These are phyloP conservation scores for Trametes sp. DNA, from an alignment of 1,284 basidiomycete species.

Conservation along the genomic window DNA sequence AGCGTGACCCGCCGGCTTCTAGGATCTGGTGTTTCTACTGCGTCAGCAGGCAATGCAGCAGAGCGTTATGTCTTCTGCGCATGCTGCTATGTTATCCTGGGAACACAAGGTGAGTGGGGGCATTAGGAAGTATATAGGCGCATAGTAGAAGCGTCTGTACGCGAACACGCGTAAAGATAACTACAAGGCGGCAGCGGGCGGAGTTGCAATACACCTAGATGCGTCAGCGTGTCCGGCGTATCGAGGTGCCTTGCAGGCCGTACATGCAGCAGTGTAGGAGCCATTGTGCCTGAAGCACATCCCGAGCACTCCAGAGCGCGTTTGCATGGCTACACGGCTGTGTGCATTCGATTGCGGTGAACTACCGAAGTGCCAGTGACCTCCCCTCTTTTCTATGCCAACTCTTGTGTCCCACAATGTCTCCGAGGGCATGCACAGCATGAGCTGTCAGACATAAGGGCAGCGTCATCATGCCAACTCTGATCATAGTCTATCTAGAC, in stretches of 20 bases:
- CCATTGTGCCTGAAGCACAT: too few species aligned
- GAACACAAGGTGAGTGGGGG: neutral
- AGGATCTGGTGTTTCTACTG: neutral
- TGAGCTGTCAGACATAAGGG: too few species aligned
- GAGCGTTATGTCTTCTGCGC: neutral
- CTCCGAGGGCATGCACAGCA: too few species aligned
- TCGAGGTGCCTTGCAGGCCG: neutral
- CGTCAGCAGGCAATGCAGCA: neutral
- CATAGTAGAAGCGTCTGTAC: neutral
- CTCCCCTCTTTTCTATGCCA: too few species aligned
- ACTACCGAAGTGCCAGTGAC: too few species aligned
- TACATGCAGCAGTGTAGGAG: too few species aligned
- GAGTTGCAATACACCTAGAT: neutral
- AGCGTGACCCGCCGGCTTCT: neutral
- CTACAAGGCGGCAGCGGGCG: slow-evolving; percentile 4
- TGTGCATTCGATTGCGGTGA: too few species aligned
- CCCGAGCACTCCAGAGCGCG: too few species aligned
- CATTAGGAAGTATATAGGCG: neutral
- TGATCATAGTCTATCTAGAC: too few species aligned
- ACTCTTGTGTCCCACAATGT: too few species aligned
- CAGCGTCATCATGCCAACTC: too few species aligned
- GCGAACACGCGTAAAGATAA: slow-evolving; percentile 8
- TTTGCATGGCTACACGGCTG: too few species aligned
- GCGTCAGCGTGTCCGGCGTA: neutral
- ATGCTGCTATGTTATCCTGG: neutral